These are phyloP conservation scores for Xanthoparmelia taractica DNA, from an alignment of 495 filamentous ascomycete species.

Conservation along the genomic window DNA sequence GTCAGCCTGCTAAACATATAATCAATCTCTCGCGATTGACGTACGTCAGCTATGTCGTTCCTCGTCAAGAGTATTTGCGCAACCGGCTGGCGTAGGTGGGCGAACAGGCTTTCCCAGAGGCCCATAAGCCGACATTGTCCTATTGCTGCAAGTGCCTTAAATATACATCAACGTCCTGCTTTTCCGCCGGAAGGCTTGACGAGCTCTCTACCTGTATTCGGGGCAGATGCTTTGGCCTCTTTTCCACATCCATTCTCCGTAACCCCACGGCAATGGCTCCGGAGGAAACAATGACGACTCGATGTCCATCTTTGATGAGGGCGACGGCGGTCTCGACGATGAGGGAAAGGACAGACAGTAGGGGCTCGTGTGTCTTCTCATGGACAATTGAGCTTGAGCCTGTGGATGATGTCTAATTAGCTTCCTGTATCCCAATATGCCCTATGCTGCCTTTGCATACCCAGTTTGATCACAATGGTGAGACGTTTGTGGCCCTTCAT, in stretches of 20 bases:
- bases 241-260: constrained; percentile 80
- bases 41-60: constrained; percentile 92
- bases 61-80: constrained; percentile 93
- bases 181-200: not conserved
- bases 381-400: constrained; percentile 97
- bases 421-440: not conserved
- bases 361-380: constrained; percentile 93
- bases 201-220: constrained; percentile 57
- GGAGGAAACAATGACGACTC: constrained; percentile 90
- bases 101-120: constrained; percentile 89
- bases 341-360: constrained; percentile 76
- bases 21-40: constrained; percentile 15
- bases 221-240: constrained; percentile 79
- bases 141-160: constrained; percentile 83
- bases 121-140: constrained; percentile 94
- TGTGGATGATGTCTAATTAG: constrained; percentile 31
- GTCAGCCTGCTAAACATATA: not conserved
- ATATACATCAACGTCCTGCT: not conserved
- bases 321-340: constrained; percentile 89
- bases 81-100: constrained; percentile 77
- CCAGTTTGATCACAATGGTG: constrained; percentile 89
- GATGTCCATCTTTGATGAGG: constrained; percentile 82
- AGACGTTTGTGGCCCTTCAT: constrained; percentile 43
- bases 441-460: constrained; percentile 48
- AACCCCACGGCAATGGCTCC: constrained; percentile 93